Conservation (phyloP, 495 filamentous ascomycete genomes). For the Penicillium waksmanii region DNA sequence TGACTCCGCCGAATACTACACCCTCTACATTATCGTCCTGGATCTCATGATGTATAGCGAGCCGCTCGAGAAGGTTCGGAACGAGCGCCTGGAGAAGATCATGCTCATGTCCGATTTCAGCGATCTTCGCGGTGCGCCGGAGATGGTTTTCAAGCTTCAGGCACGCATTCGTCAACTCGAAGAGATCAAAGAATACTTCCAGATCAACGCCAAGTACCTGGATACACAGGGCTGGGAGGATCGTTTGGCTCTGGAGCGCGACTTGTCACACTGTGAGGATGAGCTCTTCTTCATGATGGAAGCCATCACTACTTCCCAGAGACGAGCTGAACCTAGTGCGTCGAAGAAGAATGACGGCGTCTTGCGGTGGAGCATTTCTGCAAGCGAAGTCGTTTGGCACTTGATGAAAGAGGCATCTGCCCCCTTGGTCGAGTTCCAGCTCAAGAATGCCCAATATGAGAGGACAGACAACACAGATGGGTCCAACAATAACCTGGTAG, state of each 20-base stretch:
- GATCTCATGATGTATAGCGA: constrained; percentile 95
- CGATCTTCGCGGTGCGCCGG: constrained; percentile 88
- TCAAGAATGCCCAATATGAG: constrained; percentile 87
- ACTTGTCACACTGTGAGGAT: constrained; percentile 88
- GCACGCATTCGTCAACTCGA: constrained; percentile 90
- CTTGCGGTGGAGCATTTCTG: constrained; percentile 85
- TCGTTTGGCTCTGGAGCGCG: constrained; percentile 79
- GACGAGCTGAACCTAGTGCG: constrained; percentile 70
- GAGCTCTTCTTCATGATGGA: constrained; percentile 99
- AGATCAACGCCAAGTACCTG: constrained; percentile 84
- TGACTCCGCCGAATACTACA: constrained; percentile 95
- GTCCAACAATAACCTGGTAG: constrained; percentile 89
- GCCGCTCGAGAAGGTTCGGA: constrained; percentile 92
- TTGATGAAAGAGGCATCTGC: constrained; percentile 83
- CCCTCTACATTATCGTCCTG: constrained; percentile 94
- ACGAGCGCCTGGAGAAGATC: constrained; percentile 93
- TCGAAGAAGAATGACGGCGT: constrained; percentile 70
- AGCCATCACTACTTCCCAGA: constrained; percentile 93
- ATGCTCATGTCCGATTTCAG: constrained; percentile 99
- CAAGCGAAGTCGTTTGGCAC: constrained; percentile 95
- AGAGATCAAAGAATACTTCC: constrained; percentile 96
- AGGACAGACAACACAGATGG: constrained; percentile 95
- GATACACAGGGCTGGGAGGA: constrained; percentile 93
- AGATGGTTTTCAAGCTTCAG: constrained; percentile 90
- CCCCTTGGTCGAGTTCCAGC: constrained; percentile 90